These are phyloP conservation scores for Bassia scoparia DNA, from an alignment of 148 eudicot genomes.

Conservation along the genomic window DNA sequence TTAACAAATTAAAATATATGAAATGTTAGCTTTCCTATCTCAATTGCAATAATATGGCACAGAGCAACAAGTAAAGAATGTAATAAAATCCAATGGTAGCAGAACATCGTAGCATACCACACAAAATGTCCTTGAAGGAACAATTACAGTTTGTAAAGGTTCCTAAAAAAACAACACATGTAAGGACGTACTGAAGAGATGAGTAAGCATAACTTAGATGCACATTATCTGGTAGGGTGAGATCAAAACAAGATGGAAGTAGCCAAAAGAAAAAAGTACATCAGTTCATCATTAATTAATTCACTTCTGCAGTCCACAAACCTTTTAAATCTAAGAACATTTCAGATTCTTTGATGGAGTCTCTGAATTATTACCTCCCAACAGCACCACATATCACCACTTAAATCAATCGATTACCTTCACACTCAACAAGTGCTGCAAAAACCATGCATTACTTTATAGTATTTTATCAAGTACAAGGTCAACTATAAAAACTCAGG, in stretches of 20 bases:
- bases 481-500: neutral
- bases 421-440: constrained; percentile 97
- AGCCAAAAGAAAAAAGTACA: too few relatives aligned
- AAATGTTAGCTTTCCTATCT: neutral
- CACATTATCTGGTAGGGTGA: neutral
- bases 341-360: constrained; percentile 50
- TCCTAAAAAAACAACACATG: constrained; percentile 49
- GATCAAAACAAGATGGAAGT: too few relatives aligned
- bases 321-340: constrained; percentile 91
- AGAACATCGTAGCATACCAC: constrained; percentile 49
- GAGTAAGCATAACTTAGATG: neutral
- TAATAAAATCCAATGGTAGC: neutral
- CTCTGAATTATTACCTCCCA: constrained; percentile 77
- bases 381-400: constrained; percentile 99
- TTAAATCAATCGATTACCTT: constrained; percentile 91
- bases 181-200: constrained; percentile 10
- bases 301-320: constrained; percentile 15
- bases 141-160: constrained; percentile 82
- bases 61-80: constrained; percentile 4
- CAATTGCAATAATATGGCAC: constrained; percentile 1
- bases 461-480: neutral
- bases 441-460: neutral
- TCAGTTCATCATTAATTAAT: neutral
- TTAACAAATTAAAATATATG: neutral
- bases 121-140: constrained; percentile 90